A percentile compares a stretch with the other conserved stretches of the same genome.
Conservation (phyloP, 345 rosid species). For the Gossypium raimondii region DNA sequence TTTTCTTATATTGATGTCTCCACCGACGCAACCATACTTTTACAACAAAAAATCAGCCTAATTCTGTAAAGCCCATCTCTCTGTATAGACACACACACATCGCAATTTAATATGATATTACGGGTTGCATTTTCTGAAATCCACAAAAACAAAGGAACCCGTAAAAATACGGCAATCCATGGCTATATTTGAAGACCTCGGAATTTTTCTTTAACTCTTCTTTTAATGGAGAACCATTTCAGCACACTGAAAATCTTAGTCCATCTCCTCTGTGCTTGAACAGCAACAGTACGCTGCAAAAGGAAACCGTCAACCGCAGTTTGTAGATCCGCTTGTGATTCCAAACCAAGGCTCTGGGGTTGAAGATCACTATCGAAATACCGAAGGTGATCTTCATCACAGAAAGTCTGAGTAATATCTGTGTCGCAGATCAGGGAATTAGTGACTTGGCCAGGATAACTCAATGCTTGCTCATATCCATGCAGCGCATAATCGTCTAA, state of each 20-base stretch:
- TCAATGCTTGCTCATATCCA: conserved; percentile 44
- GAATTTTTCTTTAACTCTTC: conserved; percentile 40
- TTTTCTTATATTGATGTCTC: no score
- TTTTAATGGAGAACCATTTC: conserved; percentile 71
- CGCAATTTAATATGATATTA: not conserved
- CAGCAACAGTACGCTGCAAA: conserved; percentile 37
- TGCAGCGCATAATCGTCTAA: conserved; percentile 58
- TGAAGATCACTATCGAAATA: conserved; percentile 43
- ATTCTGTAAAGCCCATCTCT: conserved; percentile 13
- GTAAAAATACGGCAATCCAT: not conserved
- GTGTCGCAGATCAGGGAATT: conserved; percentile 49
- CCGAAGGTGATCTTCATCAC: conserved; percentile 64
- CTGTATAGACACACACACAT: conserved; percentile 12
- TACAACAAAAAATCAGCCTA: conserved; percentile 11
- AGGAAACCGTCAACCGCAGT: conserved; percentile 55
- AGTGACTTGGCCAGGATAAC: conserved; percentile 42
- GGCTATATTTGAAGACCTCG: conserved; percentile 28
- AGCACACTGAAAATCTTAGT: conserved; percentile 72
- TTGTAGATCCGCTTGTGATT: conserved; percentile 56
- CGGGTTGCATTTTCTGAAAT: not conserved
- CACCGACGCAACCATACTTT: not conserved
- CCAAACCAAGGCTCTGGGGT: conserved; percentile 41
- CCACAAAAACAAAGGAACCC: conserved; percentile 2
- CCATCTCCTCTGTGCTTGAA: conserved; percentile 82
- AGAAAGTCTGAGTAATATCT: conserved; percentile 50